Percentiles rank a stretch among this genome's conserved stretches.
phyloP scores from a whole-genome alignment of 305 asterid species.

The Solanum hybrid region DNA sequence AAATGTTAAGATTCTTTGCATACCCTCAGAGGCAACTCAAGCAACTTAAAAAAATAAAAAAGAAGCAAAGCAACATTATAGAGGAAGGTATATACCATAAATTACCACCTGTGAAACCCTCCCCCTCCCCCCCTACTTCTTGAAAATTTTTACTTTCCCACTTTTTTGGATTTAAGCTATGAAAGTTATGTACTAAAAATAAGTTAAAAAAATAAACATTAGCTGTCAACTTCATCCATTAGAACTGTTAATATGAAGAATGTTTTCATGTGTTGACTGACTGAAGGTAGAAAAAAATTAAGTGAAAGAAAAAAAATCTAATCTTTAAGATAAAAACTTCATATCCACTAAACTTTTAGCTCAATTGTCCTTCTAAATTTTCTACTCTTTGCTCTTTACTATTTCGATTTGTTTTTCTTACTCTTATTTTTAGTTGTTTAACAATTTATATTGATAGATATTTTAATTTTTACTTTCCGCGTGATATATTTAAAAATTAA shows the following conservation, averaged over 20 bases:
- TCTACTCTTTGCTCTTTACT: accelerated
- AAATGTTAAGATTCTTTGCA: slow-evolving; percentile 38
- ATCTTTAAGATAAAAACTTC: neutral
- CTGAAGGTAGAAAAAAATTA: neutral
- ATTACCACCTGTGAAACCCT: neutral
- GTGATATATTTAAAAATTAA: no score
- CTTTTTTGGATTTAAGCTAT: neutral
- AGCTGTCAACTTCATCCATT: neutral
- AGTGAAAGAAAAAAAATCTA: neutral
- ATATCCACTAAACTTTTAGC: neutral
- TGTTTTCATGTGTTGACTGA: neutral
- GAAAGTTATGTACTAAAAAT: neutral
- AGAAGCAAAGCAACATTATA: slow-evolving; percentile 20
- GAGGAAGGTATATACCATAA: slow-evolving; percentile 43
- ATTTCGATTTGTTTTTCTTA: neutral
- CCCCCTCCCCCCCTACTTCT: neutral
- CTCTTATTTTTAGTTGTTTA: neutral
- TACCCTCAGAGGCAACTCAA: slow-evolving; percentile 32
- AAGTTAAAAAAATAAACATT: neutral
- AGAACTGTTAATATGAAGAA: neutral
- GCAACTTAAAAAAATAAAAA: slow-evolving; percentile 10
- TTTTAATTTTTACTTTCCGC: accelerated
- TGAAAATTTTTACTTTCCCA: neutral
- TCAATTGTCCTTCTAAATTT: neutral
- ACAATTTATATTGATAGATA: no score